A percentile compares a stretch with the other conserved stretches of the same genome.
These are phyloP conservation scores for Russula olivacea DNA, from an alignment of 768 basidiomycete genomes.

Conservation along the genomic window DNA sequence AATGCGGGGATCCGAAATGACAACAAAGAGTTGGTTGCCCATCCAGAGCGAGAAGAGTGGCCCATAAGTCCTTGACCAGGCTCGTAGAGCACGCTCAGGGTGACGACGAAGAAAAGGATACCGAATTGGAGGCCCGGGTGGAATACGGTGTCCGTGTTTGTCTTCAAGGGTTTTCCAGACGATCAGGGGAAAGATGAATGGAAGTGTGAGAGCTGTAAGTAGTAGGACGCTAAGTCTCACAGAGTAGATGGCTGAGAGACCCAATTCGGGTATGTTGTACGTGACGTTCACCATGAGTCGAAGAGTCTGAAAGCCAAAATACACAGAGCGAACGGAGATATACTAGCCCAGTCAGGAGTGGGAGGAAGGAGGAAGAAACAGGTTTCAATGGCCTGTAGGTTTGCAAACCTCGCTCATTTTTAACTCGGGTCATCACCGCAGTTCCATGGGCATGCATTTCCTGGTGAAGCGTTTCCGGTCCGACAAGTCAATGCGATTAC, in stretches of 20 bases:
- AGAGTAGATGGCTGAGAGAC: background rate
- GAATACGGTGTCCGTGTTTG: slow-evolving; percentile 27
- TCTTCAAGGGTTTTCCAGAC: slow-evolving; percentile 26
- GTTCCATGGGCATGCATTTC: background rate
- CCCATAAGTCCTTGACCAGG: slow-evolving; percentile 42
- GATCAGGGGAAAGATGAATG: slow-evolving; percentile 22
- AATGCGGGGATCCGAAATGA: slow-evolving; percentile 41
- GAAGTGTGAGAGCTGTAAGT: slow-evolving; percentile 1
- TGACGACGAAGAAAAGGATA: slow-evolving; percentile 39
- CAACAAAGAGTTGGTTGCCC: slow-evolving; percentile 44
- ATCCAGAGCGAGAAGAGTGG: slow-evolving; percentile 43
- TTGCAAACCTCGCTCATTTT: background rate
- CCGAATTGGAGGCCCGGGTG: slow-evolving; percentile 27
- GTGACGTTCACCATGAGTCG: slow-evolving; percentile 5
- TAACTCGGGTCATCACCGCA: background rate
- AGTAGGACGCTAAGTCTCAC: slow-evolving; percentile 1
- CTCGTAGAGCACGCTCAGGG: slow-evolving; percentile 40
- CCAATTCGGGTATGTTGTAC: background rate
- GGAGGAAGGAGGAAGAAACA: background rate
- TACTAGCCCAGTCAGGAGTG: background rate
- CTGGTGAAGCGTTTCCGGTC: background rate
- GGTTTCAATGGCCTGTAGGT: background rate
- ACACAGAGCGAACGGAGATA: background rate
- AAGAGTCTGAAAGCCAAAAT: background rate
- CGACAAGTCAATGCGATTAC: background rate